Evolutionary conservation across 2,329 filamentous ascomycete species (phyloP).

Genomic region (Alternaria postmessia): DNA sequence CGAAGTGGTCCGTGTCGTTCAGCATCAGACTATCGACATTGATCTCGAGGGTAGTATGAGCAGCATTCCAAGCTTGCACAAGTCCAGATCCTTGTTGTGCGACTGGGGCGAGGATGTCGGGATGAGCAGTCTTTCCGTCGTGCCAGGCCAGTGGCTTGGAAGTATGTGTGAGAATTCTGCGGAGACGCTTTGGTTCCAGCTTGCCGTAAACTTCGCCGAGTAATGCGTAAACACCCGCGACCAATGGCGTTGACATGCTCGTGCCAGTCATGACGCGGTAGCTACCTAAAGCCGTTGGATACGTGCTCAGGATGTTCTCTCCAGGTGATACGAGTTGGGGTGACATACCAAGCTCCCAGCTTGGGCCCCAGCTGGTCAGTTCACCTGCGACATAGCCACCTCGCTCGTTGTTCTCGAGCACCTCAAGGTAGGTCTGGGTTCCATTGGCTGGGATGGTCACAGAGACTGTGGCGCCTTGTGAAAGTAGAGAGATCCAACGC

Average conservation of each 20-base stretch:
- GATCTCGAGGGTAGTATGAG: conserved; percentile 20
- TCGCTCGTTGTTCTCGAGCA: conserved; percentile 21
- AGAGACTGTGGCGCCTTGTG: conserved; percentile 19
- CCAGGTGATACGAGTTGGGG: conserved; percentile 66
- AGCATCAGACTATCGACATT: conserved; percentile 25
- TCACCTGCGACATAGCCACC: conserved; percentile 17
- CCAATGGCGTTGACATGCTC: conserved; percentile 58
- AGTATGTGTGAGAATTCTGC: conserved; percentile 23
- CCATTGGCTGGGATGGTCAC: conserved; percentile 23
- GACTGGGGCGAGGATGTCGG: conserved; percentile 26
- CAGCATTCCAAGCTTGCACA: conserved; percentile 27
- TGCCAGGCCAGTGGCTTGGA: conserved; percentile 28
- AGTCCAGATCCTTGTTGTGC: conserved; percentile 35
- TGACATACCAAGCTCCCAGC: conserved; percentile 65
- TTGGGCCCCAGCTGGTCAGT: conserved; percentile 65
- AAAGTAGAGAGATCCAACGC: conserved; percentile 21
- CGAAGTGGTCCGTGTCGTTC: conserved; percentile 38
- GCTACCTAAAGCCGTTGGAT: conserved; percentile 51
- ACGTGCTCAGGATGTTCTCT: conserved; percentile 67
- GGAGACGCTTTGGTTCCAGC: conserved; percentile 22
- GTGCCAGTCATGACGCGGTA: conserved; percentile 65
- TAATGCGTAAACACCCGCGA: conserved; percentile 27
- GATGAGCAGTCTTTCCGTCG: conserved; percentile 15
- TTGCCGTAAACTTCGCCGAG: conserved; percentile 26
- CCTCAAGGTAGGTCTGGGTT: conserved; percentile 15